Percentiles rank a stretch among this genome's conserved stretches.
These are phyloP conservation scores for Penicillium sp. DNA, from an alignment of 2,329 filamentous ascomycete genomes.

Conservation along the genomic window DNA sequence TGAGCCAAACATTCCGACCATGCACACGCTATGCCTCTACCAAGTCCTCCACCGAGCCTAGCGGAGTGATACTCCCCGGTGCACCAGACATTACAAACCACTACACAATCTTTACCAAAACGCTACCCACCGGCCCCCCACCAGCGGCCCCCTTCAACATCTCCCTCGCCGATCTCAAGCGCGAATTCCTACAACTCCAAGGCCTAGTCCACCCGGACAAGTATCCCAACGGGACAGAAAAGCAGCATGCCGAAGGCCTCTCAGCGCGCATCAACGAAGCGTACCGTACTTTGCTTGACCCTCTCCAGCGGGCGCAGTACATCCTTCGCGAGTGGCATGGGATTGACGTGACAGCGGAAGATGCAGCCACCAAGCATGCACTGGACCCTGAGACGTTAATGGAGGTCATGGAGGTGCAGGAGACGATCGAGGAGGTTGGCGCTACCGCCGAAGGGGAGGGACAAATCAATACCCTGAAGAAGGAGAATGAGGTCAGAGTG, in stretches of 20 bases:
- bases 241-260: conserved; percentile 70
- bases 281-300: conserved; percentile 79
- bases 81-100: conserved; percentile 57
- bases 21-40: conserved; percentile 23
- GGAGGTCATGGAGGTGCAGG: conserved; percentile 80
- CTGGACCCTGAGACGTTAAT: conserved; percentile 74
- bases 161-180: conserved; percentile 68
- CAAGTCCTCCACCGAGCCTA: conserved; percentile 5
- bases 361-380: conserved; percentile 70
- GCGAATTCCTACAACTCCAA: conserved; percentile 86
- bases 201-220: conserved; percentile 51
- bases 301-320: conserved; percentile 85
- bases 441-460: conserved; percentile 54
- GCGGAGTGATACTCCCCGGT: conserved; percentile 13
- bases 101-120: conserved; percentile 86
- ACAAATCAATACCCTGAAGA: conserved; percentile 65
- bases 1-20: not conserved
- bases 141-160: conserved; percentile 75
- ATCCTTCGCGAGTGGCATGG: conserved; percentile 67
- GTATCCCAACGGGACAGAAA: conserved; percentile 51
- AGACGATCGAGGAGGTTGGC: conserved; percentile 68
- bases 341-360: conserved; percentile 71
- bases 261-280: conserved; percentile 87
- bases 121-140: conserved; percentile 75
- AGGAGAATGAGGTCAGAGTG: conserved; percentile 70